Evolutionary conservation across 2,329 filamentous ascomycete species (phyloP), one percentile per base, ranked within the genome.

Genomic region (Bipolaris oryzae): DNA sequence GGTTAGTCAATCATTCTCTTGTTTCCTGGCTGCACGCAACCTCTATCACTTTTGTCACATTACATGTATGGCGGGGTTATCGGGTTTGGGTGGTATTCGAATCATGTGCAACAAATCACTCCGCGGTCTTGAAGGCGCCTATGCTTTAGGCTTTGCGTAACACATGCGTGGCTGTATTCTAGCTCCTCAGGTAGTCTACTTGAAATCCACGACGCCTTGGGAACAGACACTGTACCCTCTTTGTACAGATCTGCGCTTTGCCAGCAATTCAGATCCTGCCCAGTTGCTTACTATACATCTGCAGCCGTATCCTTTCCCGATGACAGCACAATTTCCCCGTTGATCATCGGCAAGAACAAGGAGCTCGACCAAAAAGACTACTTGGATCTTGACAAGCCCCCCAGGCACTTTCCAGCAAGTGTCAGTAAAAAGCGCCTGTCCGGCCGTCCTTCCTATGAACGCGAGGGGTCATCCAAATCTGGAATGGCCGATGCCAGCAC

Each of bases 261-360:
- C 21, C 28, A 28, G 39, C 44, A 44, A 45, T 18, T 50, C 31
- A 37, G 23, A 47, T 38, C 6, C 31, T 41, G 53, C 62, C 61
- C 38, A 46, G 39, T 47, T 52, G 66, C 71, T 73, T 65, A 74
- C 64, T 49, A 50, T 38, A 39, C 16, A 28, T 35, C 48, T 49
- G 51, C 62, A 82, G 80, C 76, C 57, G 79, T 81, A 33, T 78
- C 79, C 4, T 81, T 81, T 61, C 77, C 76, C 48, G 73, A 79
- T 28, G 79, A 81, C 43, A 75, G 73, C 44, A 48, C 54, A 44
- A 80, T 81, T 44, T 82, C 80, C 20, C 80, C 80, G 35, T 63
- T 80, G 58, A 76, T 81, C 58, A 75, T 77, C 23, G 80, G 75
- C 21, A 78, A 76, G 50, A 73, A 77, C 55, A 81, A 81, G 58